phyloP scores from a whole-genome alignment of 2,329 filamentous ascomycete genomes.

The Aspergillus uvarum region DNA sequence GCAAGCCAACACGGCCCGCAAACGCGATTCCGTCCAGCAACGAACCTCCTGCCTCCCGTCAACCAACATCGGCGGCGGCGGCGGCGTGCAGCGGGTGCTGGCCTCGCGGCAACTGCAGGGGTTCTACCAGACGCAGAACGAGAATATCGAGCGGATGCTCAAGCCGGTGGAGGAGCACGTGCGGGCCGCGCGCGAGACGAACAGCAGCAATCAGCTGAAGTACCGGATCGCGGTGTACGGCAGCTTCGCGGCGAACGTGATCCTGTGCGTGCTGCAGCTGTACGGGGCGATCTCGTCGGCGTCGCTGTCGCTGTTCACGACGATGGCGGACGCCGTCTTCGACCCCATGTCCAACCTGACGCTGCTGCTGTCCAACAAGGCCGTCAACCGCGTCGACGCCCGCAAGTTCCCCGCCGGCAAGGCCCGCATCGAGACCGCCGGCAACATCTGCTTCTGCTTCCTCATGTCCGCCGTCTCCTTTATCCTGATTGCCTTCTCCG shows the following conservation, averaged over 20 bases:
- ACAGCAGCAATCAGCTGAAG: conserved; percentile 73
- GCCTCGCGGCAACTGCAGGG: conserved; percentile 55
- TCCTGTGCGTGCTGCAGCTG: conserved; percentile 76
- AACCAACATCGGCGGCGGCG: conserved; percentile 38
- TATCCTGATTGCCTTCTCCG: conserved; percentile 87
- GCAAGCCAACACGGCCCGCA: conserved; percentile 72
- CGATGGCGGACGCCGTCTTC: conserved; percentile 93
- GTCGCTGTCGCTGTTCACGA: conserved; percentile 95
- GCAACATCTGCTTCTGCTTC: conserved; percentile 95
- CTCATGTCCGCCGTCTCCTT: conserved; percentile 91
- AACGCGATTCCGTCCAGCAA: conserved; percentile 60
- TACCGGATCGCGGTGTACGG: conserved; percentile 63
- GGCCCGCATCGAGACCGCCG: conserved; percentile 88
- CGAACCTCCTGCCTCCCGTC: not conserved
- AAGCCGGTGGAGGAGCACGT: conserved; percentile 92
- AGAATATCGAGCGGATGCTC: conserved; percentile 85
- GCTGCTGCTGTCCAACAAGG: conserved; percentile 81
- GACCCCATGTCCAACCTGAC: conserved; percentile 88
- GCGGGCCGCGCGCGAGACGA: conserved; percentile 74
- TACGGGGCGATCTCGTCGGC: conserved; percentile 84
- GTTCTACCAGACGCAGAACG: conserved; percentile 91
- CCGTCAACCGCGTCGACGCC: conserved; percentile 82
- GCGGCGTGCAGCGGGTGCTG: conserved; percentile 28
- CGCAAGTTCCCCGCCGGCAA: conserved; percentile 88
- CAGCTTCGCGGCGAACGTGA: conserved; percentile 74